phyloP scores from a whole-genome alignment of 331 rosid species.

The Spiraea crenata region DNA sequence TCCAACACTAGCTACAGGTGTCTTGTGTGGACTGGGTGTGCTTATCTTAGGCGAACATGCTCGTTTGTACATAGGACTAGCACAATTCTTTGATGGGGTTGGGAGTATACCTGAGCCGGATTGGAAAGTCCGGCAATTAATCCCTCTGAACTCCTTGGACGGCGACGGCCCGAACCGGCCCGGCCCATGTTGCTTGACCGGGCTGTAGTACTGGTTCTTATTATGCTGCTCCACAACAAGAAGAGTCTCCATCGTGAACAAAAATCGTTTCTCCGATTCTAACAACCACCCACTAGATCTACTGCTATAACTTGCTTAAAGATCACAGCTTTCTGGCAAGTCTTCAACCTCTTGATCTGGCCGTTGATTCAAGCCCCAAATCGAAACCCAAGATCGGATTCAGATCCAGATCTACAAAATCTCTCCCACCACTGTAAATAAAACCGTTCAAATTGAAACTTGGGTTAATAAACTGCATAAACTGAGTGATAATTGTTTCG shows the following conservation, averaged over 20 bases:
- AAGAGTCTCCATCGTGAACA: slow-evolving; percentile 67
- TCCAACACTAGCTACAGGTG: neutral
- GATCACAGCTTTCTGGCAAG: neutral
- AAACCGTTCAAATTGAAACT: neutral
- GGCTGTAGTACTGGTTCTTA: slow-evolving; percentile 52
- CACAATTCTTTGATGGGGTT: slow-evolving; percentile 47
- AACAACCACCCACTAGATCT: slow-evolving; percentile 33
- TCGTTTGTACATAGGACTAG: slow-evolving; percentile 35
- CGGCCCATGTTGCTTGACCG: slow-evolving; percentile 46
- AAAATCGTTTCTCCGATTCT: slow-evolving; percentile 12
- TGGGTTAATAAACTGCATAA: neutral
- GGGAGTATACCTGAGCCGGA: slow-evolving; percentile 64
- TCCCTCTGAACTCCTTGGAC: slow-evolving; percentile 41
- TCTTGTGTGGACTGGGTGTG: slow-evolving; percentile 15
- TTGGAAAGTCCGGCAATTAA: slow-evolving; percentile 76
- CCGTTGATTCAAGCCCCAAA: slow-evolving; percentile 27
- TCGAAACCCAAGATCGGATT: too few species aligned
- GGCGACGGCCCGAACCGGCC: slow-evolving; percentile 49
- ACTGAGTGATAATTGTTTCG: neutral
- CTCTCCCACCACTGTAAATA: slow-evolving; percentile 28
- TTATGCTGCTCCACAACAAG: slow-evolving; percentile 61
- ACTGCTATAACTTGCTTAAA: slow-evolving; percentile 29
- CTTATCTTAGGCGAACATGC: slow-evolving; percentile 45
- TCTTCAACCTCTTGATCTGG: slow-evolving; percentile 25
- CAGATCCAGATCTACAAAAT: neutral